These are phyloP conservation scores for Calocybe gangraenosa DNA, from an alignment of 768 basidiomycete species.

Conservation along the genomic window DNA sequence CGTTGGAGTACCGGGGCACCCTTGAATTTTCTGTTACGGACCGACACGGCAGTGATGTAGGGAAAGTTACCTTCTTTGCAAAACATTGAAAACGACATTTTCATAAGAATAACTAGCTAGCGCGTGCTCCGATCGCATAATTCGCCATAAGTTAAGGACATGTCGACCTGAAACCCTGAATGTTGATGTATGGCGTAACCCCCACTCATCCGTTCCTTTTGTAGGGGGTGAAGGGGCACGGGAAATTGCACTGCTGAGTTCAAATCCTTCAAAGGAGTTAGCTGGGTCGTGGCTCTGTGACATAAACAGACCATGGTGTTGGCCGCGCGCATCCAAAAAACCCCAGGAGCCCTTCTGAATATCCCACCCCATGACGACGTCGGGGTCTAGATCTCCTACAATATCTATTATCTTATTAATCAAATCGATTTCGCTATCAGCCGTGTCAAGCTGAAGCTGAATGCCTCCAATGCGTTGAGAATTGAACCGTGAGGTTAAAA, in stretches of 20 bases:
- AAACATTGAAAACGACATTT: conserved; percentile 79
- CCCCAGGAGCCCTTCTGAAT: conserved; percentile 89
- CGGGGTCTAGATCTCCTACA: conserved; percentile 79
- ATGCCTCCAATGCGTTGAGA: conserved; percentile 38
- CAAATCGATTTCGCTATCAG: conserved; percentile 72
- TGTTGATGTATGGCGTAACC: conserved; percentile 66
- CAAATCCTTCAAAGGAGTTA: conserved; percentile 52
- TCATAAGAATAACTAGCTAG: conserved; percentile 84
- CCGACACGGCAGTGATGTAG: background rate
- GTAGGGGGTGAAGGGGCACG: conserved; percentile 56
- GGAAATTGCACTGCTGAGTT: conserved; percentile 68
- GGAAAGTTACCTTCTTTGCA: conserved; percentile 62
- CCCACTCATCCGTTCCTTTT: conserved; percentile 62
- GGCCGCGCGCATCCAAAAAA: conserved; percentile 70
- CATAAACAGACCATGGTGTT: conserved; percentile 44
- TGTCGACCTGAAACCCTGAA: conserved; percentile 87
- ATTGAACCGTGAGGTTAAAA: conserved; percentile 38
- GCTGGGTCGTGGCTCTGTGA: background rate
- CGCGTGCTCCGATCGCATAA: conserved; percentile 82
- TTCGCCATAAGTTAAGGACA: conserved; percentile 88
- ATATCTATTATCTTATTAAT: conserved; percentile 74
- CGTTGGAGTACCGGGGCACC: conserved; percentile 67
- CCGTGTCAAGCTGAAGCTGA: conserved; percentile 42
- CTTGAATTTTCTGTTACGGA: conserved; percentile 31
- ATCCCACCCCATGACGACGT: conserved; percentile 92